phyloP scores from a whole-genome alignment of 345 rosid genomes.

The Pugionium cornutum region DNA sequence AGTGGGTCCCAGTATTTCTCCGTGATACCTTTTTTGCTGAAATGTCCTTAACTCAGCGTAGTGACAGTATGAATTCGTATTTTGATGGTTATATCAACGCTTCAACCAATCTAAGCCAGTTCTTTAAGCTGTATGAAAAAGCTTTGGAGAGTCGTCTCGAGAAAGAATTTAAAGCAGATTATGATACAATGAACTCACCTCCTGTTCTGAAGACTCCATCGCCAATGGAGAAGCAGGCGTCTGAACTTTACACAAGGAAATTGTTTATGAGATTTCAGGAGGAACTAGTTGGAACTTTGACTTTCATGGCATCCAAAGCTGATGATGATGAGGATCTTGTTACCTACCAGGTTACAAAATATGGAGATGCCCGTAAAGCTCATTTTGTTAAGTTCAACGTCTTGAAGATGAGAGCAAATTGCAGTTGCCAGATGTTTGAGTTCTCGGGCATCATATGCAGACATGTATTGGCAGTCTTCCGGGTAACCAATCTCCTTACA shows the following conservation, averaged over 20 bases:
- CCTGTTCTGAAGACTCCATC: slow-evolving; percentile 51
- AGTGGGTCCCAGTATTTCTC: slow-evolving; percentile 65
- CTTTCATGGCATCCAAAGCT: slow-evolving; percentile 53
- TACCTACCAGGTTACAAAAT: slow-evolving; percentile 54
- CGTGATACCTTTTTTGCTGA: slow-evolving; percentile 66
- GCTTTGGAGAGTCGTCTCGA: slow-evolving; percentile 52
- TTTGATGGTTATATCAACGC: slow-evolving; percentile 67
- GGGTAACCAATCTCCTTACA: slow-evolving; percentile 67
- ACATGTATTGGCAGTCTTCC: slow-evolving; percentile 61
- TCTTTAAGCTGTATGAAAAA: slow-evolving; percentile 52
- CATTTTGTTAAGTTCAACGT: slow-evolving; percentile 56
- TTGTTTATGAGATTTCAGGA: slow-evolving; percentile 51
- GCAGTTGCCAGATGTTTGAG: slow-evolving; percentile 75
- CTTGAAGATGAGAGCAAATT: slow-evolving; percentile 59
- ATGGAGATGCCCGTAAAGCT: slow-evolving; percentile 60
- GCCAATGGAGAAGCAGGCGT: slow-evolving; percentile 57
- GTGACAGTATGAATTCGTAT: slow-evolving; percentile 62
- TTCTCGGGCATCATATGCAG: slow-evolving; percentile 67
- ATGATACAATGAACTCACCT: slow-evolving; percentile 49
- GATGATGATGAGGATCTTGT: slow-evolving; percentile 47
- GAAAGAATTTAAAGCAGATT: slow-evolving; percentile 56
- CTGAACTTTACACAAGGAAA: slow-evolving; percentile 49
- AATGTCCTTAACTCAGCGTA: slow-evolving; percentile 54
- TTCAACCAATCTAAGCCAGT: slow-evolving; percentile 57
- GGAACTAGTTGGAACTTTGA: slow-evolving; percentile 53